phyloP scores from a whole-genome alignment of 164 flowering plant genomes.

The Vitis cinerea region DNA sequence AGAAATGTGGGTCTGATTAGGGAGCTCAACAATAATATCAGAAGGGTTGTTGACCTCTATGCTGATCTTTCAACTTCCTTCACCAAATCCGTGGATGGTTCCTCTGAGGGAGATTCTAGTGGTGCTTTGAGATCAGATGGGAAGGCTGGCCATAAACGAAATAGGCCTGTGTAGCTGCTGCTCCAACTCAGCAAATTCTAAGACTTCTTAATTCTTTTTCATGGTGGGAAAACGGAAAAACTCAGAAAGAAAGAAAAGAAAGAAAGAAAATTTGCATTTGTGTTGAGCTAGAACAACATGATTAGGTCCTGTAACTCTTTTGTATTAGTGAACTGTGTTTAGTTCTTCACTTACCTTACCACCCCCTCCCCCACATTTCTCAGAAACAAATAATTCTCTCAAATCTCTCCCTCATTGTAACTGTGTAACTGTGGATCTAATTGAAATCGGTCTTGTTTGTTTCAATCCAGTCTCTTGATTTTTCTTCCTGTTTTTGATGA shows the following conservation, averaged over 20 bases:
- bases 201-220: slow-evolving; percentile 7
- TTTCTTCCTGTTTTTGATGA: slow-evolving; percentile 1
- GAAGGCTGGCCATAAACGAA: slow-evolving; percentile 46
- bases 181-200: too few species aligned
- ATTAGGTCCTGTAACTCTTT: slow-evolving; percentile 20
- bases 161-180: slow-evolving; percentile 28
- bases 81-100: slow-evolving; percentile 45
- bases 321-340: slow-evolving; percentile 15
- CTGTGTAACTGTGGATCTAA: slow-evolving; percentile 27
- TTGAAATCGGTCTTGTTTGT: slow-evolving; percentile 15
- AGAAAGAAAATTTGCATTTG: background rate
- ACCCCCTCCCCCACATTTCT: background rate
- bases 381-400: slow-evolving; percentile 16
- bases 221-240: background rate
- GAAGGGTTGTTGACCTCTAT: slow-evolving; percentile 61
- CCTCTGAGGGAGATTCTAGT: slow-evolving; percentile 55
- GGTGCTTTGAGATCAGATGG: slow-evolving; percentile 46
- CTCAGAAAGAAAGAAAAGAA: too few species aligned
- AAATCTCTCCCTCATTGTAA: slow-evolving; percentile 12
- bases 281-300: slow-evolving; percentile 13
- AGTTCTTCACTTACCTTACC: slow-evolving; percentile 5
- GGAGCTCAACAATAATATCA: slow-evolving; percentile 69
- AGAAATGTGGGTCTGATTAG: slow-evolving; percentile 65
- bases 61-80: slow-evolving; percentile 55
- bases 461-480: background rate